Evolutionary conservation across 176 grass and related monocot genomes (phyloP).

Genomic region (bread wheat (Triticum aestivum)): IWGSC_CS_RefSeq_v2.1 NC_057799.1:135383500-135383999

Average conservation of each 20-base stretch:
- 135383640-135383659: conserved; percentile 47
- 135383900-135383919: neutral
- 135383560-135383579: conserved; percentile 41
- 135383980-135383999: too few species aligned
- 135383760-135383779: conserved; percentile 25
- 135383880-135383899: neutral
- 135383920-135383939: too few species aligned
- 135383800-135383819: conserved; percentile 42
- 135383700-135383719: conserved; percentile 57
- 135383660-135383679: conserved; percentile 54
- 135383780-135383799: conserved; percentile 15
- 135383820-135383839: conserved; percentile 48
- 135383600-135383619: neutral
- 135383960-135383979: too few species aligned
- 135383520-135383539: conserved; percentile 63
- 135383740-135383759: conserved; percentile 49
- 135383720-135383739: conserved; percentile 34
- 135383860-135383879: neutral
- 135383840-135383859: conserved; percentile 49
- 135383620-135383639: neutral
- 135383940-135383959: too few species aligned
- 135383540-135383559: conserved; percentile 51
- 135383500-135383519: conserved; percentile 47
- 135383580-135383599: conserved; percentile 9
- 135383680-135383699: conserved; percentile 41